These are phyloP conservation scores for Clarireedia sp. DNA, from an alignment of 2,329 filamentous ascomycete genomes.

Conservation along the genomic window DNA sequence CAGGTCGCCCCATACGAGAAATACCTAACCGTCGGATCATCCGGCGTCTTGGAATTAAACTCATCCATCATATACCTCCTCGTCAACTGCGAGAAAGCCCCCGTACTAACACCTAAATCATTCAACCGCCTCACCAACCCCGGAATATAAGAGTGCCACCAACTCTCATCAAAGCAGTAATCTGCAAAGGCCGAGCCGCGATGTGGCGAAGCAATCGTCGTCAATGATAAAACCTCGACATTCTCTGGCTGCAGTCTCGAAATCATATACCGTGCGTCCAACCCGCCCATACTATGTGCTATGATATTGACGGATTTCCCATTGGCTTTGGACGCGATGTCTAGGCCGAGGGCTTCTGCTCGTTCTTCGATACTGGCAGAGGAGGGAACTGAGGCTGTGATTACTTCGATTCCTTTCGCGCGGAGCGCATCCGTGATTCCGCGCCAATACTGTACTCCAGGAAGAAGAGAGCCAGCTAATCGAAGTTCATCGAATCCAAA, in stretches of 20 bases:
- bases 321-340: conserved; percentile 41
- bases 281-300: conserved; percentile 60
- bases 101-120: conserved; percentile 46
- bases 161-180: conserved; percentile 41
- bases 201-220: conserved; percentile 33
- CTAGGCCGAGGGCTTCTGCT: conserved; percentile 46
- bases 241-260: conserved; percentile 41
- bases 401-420: conserved; percentile 46
- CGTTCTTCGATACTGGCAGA: conserved; percentile 53
- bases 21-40: conserved; percentile 46
- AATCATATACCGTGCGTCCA: conserved; percentile 60
- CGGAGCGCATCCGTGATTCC: conserved; percentile 52
- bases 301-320: conserved; percentile 66
- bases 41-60: conserved; percentile 51
- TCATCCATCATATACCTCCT: conserved; percentile 47
- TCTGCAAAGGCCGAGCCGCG: conserved; percentile 43
- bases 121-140: conserved; percentile 46
- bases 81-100: conserved; percentile 54
- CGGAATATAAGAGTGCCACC: conserved; percentile 42
- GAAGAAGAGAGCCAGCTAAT: conserved; percentile 41
- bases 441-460: conserved; percentile 55
- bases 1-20: conserved; percentile 54
- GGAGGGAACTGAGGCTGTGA: conserved; percentile 54
- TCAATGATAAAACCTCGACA: conserved; percentile 36
- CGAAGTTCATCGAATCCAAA: conserved; percentile 54